Evolutionary conservation across 164 flowering plant species (phyloP).

Genomic region (Sextonia rubra): DNA sequence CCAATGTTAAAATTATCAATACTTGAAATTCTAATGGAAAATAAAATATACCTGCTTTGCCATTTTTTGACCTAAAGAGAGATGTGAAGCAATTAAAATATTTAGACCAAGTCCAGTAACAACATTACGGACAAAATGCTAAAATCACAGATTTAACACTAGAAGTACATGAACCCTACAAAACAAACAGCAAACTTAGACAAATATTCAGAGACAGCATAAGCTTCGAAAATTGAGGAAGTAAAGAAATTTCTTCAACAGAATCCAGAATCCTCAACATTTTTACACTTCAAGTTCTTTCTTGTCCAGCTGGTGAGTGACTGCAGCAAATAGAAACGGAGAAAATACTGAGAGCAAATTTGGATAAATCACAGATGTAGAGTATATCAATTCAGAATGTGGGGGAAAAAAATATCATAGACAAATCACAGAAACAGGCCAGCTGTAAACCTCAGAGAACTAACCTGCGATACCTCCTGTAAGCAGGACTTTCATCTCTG

Average conservation of each 20-base stretch:
- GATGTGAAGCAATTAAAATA: too few species aligned
- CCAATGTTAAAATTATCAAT: too few species aligned
- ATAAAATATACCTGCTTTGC: too few species aligned
- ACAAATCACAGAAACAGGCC: background rate
- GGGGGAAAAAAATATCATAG: background rate
- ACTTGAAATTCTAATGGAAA: too few species aligned
- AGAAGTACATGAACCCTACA: too few species aligned
- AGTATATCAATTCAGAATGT: background rate
- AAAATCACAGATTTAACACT: too few species aligned
- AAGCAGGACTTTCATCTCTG: constrained; percentile 26
- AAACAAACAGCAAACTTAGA: too few species aligned
- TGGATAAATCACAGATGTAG: background rate
- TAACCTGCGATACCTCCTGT: constrained; percentile 21
- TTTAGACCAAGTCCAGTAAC: too few species aligned
- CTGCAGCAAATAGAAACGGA: constrained; percentile 14
- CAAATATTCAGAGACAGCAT: background rate
- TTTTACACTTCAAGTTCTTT: constrained; percentile 13
- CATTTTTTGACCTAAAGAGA: too few species aligned
- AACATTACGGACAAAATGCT: too few species aligned
- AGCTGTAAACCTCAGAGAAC: background rate
- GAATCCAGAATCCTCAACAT: background rate
- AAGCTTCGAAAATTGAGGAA: background rate
- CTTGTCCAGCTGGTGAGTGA: constrained; percentile 13
- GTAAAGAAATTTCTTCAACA: background rate
- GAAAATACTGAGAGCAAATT: background rate